phyloP scores from a whole-genome alignment of 306 rosid species.

The Begonia loranthoides region DNA sequence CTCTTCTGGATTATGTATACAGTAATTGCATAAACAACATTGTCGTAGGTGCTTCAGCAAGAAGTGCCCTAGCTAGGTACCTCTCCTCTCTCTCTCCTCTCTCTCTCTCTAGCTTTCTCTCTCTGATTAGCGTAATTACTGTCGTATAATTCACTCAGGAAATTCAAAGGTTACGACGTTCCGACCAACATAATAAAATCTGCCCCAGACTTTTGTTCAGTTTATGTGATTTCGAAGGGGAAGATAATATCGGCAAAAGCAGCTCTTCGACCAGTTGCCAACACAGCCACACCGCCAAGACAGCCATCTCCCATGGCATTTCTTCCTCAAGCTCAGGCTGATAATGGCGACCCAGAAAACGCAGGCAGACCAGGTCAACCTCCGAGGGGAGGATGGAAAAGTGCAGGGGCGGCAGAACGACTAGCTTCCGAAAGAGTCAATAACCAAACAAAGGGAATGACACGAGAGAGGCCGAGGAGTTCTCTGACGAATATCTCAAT shows the following conservation, averaged over 20 bases:
- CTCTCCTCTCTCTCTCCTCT: conserved; percentile 4
- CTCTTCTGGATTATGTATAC: conserved; percentile 35
- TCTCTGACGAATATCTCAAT: conserved; percentile 20
- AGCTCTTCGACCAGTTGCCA: conserved; percentile 44
- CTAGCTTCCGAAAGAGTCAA: conserved; percentile 2
- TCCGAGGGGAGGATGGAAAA: conserved; percentile 17
- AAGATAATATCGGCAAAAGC: conserved; percentile 51
- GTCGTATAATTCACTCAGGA: conserved; percentile 20
- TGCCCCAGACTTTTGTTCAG: conserved; percentile 69
- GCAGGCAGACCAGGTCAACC: conserved; percentile 28
- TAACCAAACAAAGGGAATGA: conserved; percentile 3
- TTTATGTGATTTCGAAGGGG: conserved; percentile 70
- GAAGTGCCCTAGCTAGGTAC: conserved; percentile 55
- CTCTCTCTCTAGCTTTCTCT: background rate
- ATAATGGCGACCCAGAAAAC: conserved; percentile 23
- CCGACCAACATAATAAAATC: conserved; percentile 38
- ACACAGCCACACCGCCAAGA: conserved; percentile 30
- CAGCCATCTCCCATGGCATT: conserved; percentile 15
- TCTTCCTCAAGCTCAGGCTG: conserved; percentile 14
- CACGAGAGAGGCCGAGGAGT: conserved; percentile 37
- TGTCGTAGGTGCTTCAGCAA: conserved; percentile 59
- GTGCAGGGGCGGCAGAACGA: conserved; percentile 32
- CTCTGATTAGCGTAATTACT: background rate
- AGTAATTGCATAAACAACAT: conserved; percentile 35
- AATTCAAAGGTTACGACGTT: conserved; percentile 44